Evolutionary conservation across 768 basidiomycete species (phyloP).

Genomic region (Phlebiopsis gigantea): DNA sequence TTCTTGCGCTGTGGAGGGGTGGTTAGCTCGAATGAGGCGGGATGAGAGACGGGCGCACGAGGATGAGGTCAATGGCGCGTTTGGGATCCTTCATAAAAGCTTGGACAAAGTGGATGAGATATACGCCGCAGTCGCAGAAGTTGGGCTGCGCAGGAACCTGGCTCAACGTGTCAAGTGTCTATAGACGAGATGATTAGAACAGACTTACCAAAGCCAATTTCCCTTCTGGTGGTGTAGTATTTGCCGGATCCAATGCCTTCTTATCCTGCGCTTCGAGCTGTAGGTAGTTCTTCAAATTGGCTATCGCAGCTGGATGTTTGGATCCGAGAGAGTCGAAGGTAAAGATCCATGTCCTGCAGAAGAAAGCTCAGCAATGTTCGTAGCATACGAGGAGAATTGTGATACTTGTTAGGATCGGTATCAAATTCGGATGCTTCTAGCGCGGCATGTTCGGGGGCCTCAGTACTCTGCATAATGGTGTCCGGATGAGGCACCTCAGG

Average conservation of each 20-base stretch:
- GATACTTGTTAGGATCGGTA: neutral
- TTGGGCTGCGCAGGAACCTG: conserved; percentile 90
- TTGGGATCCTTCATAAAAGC: conserved; percentile 66
- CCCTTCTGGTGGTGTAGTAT: conserved; percentile 10
- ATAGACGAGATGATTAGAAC: neutral
- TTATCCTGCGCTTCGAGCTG: conserved; percentile 76
- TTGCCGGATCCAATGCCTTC: conserved; percentile 17
- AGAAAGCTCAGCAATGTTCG: neutral
- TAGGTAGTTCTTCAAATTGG: conserved; percentile 63
- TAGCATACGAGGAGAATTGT: neutral
- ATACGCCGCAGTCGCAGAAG: conserved; percentile 89
- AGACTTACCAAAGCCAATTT: conserved; percentile 19
- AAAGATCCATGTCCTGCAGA: conserved; percentile 68
- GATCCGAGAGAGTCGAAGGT: conserved; percentile 86
- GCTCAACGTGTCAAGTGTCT: neutral
- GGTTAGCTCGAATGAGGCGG: neutral
- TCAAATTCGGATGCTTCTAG: neutral
- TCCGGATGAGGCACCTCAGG: conserved; percentile 2
- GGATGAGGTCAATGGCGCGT: conserved; percentile 44
- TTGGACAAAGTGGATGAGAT: conserved; percentile 80
- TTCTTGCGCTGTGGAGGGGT: conserved; percentile 24
- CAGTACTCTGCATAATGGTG: neutral
- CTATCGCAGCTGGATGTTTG: conserved; percentile 61
- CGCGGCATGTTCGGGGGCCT: neutral
- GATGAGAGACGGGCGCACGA: conserved; percentile 27